Conservation (phyloP, 441 rosid genomes). For the Cnidoscolus chayamansa region DNA sequence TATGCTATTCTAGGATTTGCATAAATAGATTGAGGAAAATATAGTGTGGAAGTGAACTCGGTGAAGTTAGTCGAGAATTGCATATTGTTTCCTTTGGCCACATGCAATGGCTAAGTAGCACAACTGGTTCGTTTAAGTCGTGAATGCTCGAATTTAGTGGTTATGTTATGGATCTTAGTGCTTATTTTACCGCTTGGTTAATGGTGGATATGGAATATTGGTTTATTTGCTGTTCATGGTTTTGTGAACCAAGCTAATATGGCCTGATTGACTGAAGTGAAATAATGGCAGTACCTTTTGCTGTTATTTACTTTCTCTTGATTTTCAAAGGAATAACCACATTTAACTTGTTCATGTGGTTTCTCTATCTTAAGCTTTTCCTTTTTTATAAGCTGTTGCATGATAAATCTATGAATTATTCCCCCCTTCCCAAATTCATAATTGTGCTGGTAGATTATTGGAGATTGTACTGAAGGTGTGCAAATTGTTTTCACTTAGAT, state of each 20-base stretch:
- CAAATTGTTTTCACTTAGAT: slow-evolving; percentile 2
- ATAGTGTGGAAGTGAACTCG: slow-evolving; percentile 30
- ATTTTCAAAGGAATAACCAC: not conserved
- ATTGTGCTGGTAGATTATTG: not conserved
- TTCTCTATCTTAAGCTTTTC: not conserved
- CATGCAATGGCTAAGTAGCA: slow-evolving; percentile 22
- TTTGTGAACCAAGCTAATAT: not conserved
- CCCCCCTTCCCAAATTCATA: not conserved
- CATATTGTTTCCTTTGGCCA: slow-evolving; percentile 11
- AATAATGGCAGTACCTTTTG: not conserved
- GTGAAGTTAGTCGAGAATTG: slow-evolving; percentile 19
- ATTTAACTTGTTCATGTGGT: not conserved
- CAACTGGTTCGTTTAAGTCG: slow-evolving; percentile 8
- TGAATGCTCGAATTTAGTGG: slow-evolving; percentile 12
- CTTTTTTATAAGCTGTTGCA: not conserved
- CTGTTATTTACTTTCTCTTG: not conserved
- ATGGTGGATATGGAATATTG: not conserved
- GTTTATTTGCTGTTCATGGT: not conserved
- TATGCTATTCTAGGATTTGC: not conserved
- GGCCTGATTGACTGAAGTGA: slow-evolving; percentile 1
- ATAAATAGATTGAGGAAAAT: slow-evolving; percentile 16
- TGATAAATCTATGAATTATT: not conserved
- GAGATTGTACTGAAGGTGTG: not conserved
- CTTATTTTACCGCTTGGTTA: not conserved
- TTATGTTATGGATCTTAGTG: slow-evolving; percentile 24